phyloP scores from a whole-genome alignment of 1,284 basidiomycete species.

The Ceratobasidium sp. region DNA sequence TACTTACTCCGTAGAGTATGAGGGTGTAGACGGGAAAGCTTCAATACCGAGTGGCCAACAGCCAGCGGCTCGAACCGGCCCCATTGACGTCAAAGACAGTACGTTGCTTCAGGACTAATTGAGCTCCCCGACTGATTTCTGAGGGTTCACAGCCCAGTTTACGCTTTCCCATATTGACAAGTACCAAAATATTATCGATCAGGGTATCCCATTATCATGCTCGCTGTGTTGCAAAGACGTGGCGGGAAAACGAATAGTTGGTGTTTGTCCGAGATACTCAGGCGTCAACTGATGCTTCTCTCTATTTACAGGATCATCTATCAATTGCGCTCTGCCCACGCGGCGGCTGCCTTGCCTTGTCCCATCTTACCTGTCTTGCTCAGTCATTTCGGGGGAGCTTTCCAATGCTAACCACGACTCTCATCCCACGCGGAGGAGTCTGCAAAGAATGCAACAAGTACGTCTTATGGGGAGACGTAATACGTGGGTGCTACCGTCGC shows the following conservation, averaged over 20 bases:
- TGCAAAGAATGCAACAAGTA: constrained; percentile 70
- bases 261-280: constrained; percentile 50
- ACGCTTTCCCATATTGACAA: constrained; percentile 69
- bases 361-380: constrained; percentile 80
- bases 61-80: constrained; percentile 65
- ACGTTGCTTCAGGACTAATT: constrained; percentile 23
- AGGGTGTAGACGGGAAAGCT: constrained; percentile 76
- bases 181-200: constrained; percentile 61
- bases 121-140: neutral
- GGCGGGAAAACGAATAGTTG: constrained; percentile 61
- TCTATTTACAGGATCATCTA: constrained; percentile 66
- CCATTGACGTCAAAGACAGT: constrained; percentile 78
- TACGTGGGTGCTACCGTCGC: constrained; percentile 76
- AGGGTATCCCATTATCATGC: constrained; percentile 60
- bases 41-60: constrained; percentile 57
- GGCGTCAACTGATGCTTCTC: neutral
- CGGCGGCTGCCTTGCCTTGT: constrained; percentile 64
- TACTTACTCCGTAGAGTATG: constrained; percentile 67
- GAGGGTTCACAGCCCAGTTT: constrained; percentile 62
- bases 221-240: constrained; percentile 66
- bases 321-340: constrained; percentile 65
- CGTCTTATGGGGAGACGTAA: constrained; percentile 78
- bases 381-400: constrained; percentile 52
- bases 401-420: constrained; percentile 50
- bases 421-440: constrained; percentile 73